Percentiles rank a stretch among this genome's conserved stretches.
Conservation (phyloP, 2,329 filamentous ascomycete species). For the Ophiostoma australiae region DNA sequence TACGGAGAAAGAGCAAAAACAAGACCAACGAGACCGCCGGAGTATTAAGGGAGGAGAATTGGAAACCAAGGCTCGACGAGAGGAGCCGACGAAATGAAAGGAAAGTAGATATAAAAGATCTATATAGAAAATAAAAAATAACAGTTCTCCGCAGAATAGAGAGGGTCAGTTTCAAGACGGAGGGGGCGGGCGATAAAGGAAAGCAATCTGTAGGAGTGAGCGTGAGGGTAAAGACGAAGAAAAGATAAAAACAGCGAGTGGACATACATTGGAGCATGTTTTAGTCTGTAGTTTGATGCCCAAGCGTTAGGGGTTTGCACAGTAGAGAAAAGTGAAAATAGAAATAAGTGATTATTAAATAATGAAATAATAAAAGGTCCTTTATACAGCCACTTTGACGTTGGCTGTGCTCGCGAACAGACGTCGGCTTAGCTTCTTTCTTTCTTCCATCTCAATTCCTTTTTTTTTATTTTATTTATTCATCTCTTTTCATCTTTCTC, state of each 20-base stretch:
- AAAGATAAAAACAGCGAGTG: neutral
- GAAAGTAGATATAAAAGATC: neutral
- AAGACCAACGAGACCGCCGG: neutral
- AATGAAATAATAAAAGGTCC: neutral
- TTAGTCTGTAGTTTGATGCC: slow-evolving; percentile 9
- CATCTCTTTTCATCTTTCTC: neutral
- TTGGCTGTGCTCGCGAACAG: neutral
- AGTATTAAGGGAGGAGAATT: neutral
- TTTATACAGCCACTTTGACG: neutral
- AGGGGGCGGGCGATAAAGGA: slow-evolving; percentile 4
- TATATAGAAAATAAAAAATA: too few species aligned
- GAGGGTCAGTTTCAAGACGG: slow-evolving; percentile 12
- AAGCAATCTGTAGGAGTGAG: neutral
- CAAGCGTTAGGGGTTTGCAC: neutral
- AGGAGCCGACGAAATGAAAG: neutral
- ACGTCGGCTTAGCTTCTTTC: neutral
- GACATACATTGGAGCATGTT: neutral
- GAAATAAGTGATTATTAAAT: neutral
- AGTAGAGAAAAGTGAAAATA: neutral
- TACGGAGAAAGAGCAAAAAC: neutral
- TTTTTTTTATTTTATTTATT: neutral
- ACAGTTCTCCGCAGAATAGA: neutral
- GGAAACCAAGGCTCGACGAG: neutral
- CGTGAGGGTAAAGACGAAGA: neutral
- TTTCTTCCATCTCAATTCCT: too few species aligned